Percentiles rank a stretch among this genome's conserved stretches.
These are phyloP conservation scores for Puccinia brachypodii DNA, from an alignment of 1,284 basidiomycete species.

Conservation along the genomic window DNA sequence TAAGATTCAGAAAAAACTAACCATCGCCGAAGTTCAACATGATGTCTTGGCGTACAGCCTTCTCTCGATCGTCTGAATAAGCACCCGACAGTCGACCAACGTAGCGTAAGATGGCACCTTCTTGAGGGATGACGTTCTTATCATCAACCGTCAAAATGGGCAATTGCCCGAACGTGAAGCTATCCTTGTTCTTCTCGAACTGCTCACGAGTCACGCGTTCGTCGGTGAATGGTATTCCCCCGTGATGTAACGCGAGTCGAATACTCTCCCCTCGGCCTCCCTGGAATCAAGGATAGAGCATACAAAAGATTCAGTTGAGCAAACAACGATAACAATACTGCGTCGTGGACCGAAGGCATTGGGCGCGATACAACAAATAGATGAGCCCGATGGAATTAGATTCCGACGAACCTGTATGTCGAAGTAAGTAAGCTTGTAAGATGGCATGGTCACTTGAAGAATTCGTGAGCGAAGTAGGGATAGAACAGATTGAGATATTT, in stretches of 20 bases:
- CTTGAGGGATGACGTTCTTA: not conserved
- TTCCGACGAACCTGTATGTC: no score
- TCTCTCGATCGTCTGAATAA: not conserved
- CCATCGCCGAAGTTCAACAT: not conserved
- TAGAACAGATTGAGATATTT: no score
- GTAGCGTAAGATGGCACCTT: conserved; percentile 10
- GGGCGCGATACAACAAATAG: no score
- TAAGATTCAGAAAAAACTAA: not conserved
- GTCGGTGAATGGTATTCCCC: conserved; percentile 3
- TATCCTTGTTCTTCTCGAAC: conserved; percentile 3
- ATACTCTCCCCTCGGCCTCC: not conserved
- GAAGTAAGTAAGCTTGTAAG: no score
- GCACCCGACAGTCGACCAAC: not conserved
- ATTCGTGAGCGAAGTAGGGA: no score
- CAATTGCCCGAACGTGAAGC: not conserved
- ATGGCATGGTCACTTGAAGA: no score
- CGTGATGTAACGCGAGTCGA: not conserved
- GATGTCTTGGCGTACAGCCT: not conserved
- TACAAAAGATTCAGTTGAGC: no score
- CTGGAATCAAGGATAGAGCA: not conserved
- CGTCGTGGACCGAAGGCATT: no score
- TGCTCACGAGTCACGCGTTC: not conserved
- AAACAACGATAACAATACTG: no score
- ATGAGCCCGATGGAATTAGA: no score
- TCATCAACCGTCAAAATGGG: not conserved